These are phyloP conservation scores for Tolypocladium sp. DNA, from an alignment of 2,329 filamentous ascomycete species.

Conservation along the genomic window DNA sequence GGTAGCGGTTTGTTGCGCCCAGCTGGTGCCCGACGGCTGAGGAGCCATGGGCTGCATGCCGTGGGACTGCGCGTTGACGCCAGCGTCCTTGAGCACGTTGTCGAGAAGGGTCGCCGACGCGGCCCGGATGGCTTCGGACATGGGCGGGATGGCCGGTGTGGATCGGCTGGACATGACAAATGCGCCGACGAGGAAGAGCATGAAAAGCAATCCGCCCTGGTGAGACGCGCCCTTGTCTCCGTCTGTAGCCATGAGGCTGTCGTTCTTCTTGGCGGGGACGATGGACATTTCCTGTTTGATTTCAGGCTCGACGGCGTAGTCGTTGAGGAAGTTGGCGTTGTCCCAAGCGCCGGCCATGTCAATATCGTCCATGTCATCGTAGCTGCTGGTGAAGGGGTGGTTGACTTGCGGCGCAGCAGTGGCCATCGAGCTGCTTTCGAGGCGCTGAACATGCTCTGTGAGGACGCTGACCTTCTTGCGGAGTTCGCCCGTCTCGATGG, in stretches of 20 bases:
- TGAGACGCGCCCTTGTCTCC: slow-evolving; percentile 55
- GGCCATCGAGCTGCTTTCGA: slow-evolving; percentile 50
- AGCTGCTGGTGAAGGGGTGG: slow-evolving; percentile 60
- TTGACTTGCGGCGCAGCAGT: slow-evolving; percentile 31
- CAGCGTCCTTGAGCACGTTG: slow-evolving; percentile 74
- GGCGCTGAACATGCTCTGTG: slow-evolving; percentile 59
- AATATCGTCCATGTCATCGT: slow-evolving; percentile 75
- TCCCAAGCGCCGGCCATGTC: slow-evolving; percentile 79
- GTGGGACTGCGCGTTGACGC: slow-evolving; percentile 39
- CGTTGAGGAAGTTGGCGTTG: slow-evolving; percentile 61
- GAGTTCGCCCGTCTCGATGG: slow-evolving; percentile 80
- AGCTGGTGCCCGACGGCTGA: slow-evolving; percentile 41
- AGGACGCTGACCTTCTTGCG: slow-evolving; percentile 87
- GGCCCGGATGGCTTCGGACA: slow-evolving; percentile 72
- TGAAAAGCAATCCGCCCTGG: slow-evolving; percentile 77
- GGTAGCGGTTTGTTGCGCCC: slow-evolving; percentile 30
- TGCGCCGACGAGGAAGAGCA: slow-evolving; percentile 93
- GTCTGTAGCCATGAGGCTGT: slow-evolving; percentile 27
- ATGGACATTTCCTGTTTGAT: slow-evolving; percentile 51
- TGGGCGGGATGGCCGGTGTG: slow-evolving; percentile 61
- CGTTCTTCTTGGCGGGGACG: slow-evolving; percentile 42
- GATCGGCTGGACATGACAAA: slow-evolving; percentile 86
- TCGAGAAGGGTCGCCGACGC: slow-evolving; percentile 71
- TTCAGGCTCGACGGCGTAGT: slow-evolving; percentile 54
- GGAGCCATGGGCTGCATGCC: slow-evolving; percentile 37